Evolutionary conservation across 2,329 filamentous ascomycete genomes (phyloP), one percentile per base, ranked within the genome.

Genomic region (Cordyceps tenuipes): DNA sequence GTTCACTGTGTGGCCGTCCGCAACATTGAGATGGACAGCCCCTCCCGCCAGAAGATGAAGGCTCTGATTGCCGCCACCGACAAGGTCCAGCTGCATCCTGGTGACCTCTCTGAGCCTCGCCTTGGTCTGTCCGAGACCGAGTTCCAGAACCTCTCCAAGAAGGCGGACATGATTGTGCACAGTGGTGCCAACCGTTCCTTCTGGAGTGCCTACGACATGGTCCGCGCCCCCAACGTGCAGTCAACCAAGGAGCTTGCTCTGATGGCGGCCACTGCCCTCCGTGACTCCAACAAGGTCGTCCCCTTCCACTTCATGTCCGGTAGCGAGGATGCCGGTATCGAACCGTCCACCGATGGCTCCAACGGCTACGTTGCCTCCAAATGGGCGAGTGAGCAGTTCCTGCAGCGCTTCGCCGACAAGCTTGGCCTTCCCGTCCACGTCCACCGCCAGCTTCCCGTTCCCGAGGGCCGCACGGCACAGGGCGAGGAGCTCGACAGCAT

Each of bases 151-250:
- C 63, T 82, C 2, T 66, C 67, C n/a, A 29, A 51, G 3, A 50
- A 64, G 3, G 72, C 68, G 1, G 72, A 79, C 63, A 65, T 78
- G 4, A 77, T 87, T 54, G 78, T 88, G 29, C 86, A 83, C 67
- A 74, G 71, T 56, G 81, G 76, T 8, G 77, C 78, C n/a, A 71
- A 74, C 21, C 68, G 69, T 15, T 73, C 67, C 7, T 76, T 68
- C 65, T 61, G 68, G 63, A 72, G 78, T 31, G 65, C 66, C 1
- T 79, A 77, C 63, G 34, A 65, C 9, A 65, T 68, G 0, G 66
- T 79, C 0, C 66, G 68, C 2, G 50, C 56, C 1, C 59, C 66
- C 29, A 79, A 79, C 61, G 63, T 77, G 3, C 17, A 62, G 0
- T 66, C 75, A 0, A 76, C 73, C 1, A 66, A 67, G 48, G 66